Conservation (phyloP, 2,329 filamentous ascomycete genomes). For the Diaporthe aspalathi region DNA sequence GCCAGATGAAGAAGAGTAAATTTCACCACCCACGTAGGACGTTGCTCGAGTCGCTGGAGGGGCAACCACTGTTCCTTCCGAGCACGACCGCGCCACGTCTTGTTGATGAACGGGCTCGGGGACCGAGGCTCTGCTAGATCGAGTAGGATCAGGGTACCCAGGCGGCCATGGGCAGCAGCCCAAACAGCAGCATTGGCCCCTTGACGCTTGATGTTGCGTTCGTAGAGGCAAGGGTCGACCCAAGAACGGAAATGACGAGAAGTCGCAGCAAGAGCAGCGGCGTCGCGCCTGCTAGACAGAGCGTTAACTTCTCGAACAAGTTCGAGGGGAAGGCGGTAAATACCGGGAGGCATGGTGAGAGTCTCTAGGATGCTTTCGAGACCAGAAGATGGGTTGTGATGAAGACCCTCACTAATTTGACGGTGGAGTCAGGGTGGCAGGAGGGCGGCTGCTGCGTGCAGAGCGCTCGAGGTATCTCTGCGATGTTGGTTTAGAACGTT, state of each 20-base stretch:
- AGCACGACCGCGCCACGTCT: neutral
- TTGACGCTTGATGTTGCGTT: neutral
- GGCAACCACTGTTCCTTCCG: neutral
- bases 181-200: neutral
- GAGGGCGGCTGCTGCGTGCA: neutral
- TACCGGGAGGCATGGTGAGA: neutral
- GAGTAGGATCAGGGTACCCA: neutral
- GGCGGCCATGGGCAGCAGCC: neutral
- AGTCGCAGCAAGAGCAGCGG: neutral
- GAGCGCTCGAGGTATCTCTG: neutral
- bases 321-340: neutral
- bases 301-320: neutral
- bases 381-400: no score
- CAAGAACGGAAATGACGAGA: neutral
- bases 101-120: neutral
- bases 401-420: neutral
- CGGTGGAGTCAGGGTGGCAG: no score
- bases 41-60: neutral
- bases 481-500: neutral
- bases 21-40: rapidly evolving
- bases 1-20: constrained; percentile 1
- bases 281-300: neutral
- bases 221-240: neutral
- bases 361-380: neutral
- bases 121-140: neutral